A percentile compares a stretch with the other conserved stretches of the same genome.
Evolutionary conservation across 2,329 filamentous ascomycete genomes (phyloP).

Genomic region (Talaromyces sp.): DNA sequence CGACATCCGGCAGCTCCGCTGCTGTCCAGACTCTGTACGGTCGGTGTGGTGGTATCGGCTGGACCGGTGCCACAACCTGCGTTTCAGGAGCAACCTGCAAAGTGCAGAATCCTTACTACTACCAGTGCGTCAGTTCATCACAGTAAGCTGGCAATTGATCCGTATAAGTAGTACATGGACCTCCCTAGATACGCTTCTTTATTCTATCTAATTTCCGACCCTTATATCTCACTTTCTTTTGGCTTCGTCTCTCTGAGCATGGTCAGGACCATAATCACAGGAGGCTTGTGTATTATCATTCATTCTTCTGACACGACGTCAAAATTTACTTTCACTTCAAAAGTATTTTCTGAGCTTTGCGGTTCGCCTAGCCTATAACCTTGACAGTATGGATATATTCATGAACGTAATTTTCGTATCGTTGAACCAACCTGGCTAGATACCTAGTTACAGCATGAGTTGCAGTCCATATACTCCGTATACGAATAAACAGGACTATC

Average conservation of each 20-base stretch:
- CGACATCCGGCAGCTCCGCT: not conserved
- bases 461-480: not conserved
- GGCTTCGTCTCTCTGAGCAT: not conserved
- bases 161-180: not conserved
- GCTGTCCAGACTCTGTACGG: conserved; percentile 18
- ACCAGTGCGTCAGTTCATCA: conserved; percentile 24
- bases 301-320: not conserved
- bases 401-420: no score
- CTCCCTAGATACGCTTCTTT: not conserved
- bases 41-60: conserved; percentile 27
- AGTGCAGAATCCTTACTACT: conserved; percentile 26
- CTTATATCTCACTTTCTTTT: not conserved
- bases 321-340: not conserved
- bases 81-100: conserved; percentile 25
- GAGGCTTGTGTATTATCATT: conserved; percentile 1
- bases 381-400: no score
- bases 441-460: no score
- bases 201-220: not conserved
- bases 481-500: not conserved
- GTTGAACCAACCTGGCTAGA: no score
- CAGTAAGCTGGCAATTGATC: no score
- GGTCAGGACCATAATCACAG: not conserved
- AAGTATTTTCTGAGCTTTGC: not conserved
- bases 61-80: conserved; percentile 26
- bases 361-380: not conserved